phyloP scores from a whole-genome alignment of 176 grass and related monocot species.

The Oryza glumipatula region DNA sequence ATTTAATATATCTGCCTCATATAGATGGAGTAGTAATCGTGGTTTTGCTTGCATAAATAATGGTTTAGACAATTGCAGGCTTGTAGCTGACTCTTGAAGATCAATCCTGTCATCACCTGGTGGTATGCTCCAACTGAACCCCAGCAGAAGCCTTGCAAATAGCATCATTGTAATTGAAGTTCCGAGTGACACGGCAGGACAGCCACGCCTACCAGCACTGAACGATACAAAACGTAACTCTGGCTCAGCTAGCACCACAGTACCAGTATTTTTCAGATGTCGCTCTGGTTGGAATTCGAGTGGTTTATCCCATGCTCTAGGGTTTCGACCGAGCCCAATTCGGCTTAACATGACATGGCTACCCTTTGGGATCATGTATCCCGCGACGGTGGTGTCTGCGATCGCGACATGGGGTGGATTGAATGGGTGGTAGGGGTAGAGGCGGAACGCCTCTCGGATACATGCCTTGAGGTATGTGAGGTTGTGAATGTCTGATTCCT shows the following conservation, averaged over 20 bases:
- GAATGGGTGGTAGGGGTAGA: slow-evolving; percentile 43
- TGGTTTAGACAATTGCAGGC: slow-evolving; percentile 23
- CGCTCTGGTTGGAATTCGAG: slow-evolving; percentile 31
- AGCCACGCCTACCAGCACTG: slow-evolving; percentile 34
- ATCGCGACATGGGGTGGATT: slow-evolving; percentile 36
- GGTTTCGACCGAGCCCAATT: slow-evolving; percentile 23
- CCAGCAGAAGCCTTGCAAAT: slow-evolving; percentile 51
- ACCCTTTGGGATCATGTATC: slow-evolving; percentile 45
- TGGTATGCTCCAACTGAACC: slow-evolving; percentile 36
- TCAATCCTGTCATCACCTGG: not conserved
- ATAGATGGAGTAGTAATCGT: not conserved
- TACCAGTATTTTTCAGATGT: not conserved
- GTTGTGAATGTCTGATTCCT: slow-evolving; percentile 30
- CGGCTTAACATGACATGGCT: slow-evolving; percentile 34
- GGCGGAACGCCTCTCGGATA: slow-evolving; percentile 22
- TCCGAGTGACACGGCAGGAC: slow-evolving; percentile 29
- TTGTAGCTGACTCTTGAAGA: slow-evolving; percentile 2
- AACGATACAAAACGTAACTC: slow-evolving; percentile 45
- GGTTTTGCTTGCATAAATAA: not conserved
- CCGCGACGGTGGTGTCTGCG: not conserved
- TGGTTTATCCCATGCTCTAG: slow-evolving; percentile 27
- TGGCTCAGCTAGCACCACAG: slow-evolving; percentile 36
- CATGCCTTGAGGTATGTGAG: slow-evolving; percentile 45
- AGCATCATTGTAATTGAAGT: slow-evolving; percentile 35
- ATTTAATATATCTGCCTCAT: not conserved